These are phyloP conservation scores for Candida silvatica DNA, from an alignment of 805 yeast species.

Conservation along the genomic window DNA sequence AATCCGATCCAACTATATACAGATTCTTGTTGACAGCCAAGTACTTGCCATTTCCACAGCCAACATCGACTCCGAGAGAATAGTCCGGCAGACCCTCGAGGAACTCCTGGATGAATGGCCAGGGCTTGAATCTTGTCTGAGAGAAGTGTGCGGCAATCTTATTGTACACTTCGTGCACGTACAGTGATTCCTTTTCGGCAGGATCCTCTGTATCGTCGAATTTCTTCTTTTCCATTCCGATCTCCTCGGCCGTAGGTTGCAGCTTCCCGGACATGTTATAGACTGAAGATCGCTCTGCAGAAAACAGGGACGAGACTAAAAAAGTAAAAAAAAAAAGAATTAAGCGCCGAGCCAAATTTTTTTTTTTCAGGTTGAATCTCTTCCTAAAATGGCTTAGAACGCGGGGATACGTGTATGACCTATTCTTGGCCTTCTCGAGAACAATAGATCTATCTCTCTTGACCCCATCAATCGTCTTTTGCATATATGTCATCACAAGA, in stretches of 20 bases:
- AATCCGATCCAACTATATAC: constrained; percentile 65
- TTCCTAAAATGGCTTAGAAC: no score
- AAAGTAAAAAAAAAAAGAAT: no score
- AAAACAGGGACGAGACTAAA: background rate
- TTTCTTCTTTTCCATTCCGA: constrained; percentile 18
- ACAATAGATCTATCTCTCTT: no score
- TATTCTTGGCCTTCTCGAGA: no score
- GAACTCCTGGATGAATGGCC: constrained; percentile 89
- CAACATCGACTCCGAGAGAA: constrained; percentile 81
- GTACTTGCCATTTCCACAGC: constrained; percentile 97
- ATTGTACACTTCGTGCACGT: constrained; percentile 89
- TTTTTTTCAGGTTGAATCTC: no score
- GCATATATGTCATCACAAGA: no score
- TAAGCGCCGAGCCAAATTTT: no score
- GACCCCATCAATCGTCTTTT: no score
- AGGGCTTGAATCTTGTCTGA: constrained; percentile 89
- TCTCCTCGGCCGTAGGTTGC: constrained; percentile 23
- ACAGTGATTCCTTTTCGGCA: constrained; percentile 55
- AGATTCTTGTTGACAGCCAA: constrained; percentile 61
- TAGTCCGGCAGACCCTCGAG: constrained; percentile 40
- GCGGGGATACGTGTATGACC: no score
- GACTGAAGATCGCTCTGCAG: no score
- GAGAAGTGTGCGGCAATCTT: constrained; percentile 92
- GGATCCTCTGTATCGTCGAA: constrained; percentile 32
- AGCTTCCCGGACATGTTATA: constrained; percentile 7